These are phyloP conservation scores for Basipetospora chlamydospora DNA, from an alignment of 2,329 filamentous ascomycete species.

Conservation along the genomic window DNA sequence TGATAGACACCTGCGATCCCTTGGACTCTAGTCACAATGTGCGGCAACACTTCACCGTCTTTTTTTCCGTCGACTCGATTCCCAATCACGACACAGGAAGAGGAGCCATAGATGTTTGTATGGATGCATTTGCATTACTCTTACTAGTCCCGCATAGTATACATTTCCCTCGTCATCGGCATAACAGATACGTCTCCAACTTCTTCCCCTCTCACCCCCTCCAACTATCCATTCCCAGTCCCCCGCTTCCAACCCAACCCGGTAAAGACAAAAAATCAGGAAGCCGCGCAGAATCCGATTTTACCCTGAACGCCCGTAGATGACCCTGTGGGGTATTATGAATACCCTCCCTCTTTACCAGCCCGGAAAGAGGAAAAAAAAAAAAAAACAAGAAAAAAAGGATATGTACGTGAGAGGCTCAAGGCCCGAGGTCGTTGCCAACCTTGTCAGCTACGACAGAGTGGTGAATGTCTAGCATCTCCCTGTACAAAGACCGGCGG, in stretches of 20 bases:
- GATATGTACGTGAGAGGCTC: too few relatives aligned
- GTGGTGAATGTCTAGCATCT: too few relatives aligned
- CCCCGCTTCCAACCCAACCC: not conserved
- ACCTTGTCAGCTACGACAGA: too few relatives aligned
- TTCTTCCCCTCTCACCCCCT: not conserved
- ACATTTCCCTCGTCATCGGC: conserved; percentile 1
- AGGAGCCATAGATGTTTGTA: too few relatives aligned
- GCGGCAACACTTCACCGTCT: too few relatives aligned
- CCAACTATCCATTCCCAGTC: too few relatives aligned
- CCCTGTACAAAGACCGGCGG: not conserved
- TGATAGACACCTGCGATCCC: too few relatives aligned
- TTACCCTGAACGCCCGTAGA: not conserved
- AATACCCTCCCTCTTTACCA: not conserved
- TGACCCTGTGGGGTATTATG: not conserved
- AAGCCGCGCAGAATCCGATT: not conserved
- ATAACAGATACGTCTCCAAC: not conserved
- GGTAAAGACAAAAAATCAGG: not conserved
- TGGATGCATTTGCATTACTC: too few relatives aligned
- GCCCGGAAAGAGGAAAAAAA: not conserved
- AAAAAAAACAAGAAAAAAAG: conserved; percentile 6
- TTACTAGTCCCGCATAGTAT: not conserved
- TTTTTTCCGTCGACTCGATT: too few relatives aligned
- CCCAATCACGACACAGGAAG: too few relatives aligned
- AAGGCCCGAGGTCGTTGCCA: too few relatives aligned
- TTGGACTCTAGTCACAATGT: too few relatives aligned